A percentile compares a stretch with the other conserved stretches of the same genome.
Evolutionary conservation across 2,329 filamentous ascomycete species (phyloP).

Genomic region (Mycosphaerella sp.): DNA sequence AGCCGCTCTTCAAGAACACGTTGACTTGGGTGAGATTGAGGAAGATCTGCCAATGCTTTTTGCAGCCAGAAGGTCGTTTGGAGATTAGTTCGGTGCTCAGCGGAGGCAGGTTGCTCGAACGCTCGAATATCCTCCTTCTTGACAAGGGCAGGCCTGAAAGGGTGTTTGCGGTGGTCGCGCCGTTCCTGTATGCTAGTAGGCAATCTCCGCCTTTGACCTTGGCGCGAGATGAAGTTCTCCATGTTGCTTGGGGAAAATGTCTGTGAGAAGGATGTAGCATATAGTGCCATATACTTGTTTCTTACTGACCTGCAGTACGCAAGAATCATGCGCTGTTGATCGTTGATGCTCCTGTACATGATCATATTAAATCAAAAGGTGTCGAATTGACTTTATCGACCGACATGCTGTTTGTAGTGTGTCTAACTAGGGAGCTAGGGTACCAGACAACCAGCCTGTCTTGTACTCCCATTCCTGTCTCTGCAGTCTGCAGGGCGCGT

Average conservation of each 20-base stretch:
- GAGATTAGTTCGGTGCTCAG: conserved; percentile 13
- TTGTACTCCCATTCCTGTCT: no score
- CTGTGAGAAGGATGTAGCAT: not conserved
- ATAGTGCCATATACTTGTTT: no score
- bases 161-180: conserved; percentile 5
- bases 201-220: not conserved
- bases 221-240: not conserved
- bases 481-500: not conserved
- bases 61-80: conserved; percentile 18
- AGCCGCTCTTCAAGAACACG: conserved; percentile 5
- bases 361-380: not conserved
- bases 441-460: conserved; percentile 4
- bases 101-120: conserved; percentile 10
- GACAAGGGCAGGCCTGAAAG: conserved; percentile 13
- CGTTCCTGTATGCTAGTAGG: not conserved
- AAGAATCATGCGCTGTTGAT: not conserved
- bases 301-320: not conserved
- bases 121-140: conserved; percentile 16
- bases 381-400: conserved; percentile 4
- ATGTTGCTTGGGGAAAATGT: not conserved
- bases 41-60: conserved; percentile 10
- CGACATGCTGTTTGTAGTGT: conserved; percentile 2
- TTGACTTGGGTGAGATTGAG: conserved; percentile 11
- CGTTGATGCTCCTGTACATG: not conserved
- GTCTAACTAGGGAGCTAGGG: not conserved